Percentiles rank a stretch among this genome's conserved stretches.
Evolutionary conservation across 1,139 yeast genomes (phyloP).

Genomic region (Pichia sp.): DNA sequence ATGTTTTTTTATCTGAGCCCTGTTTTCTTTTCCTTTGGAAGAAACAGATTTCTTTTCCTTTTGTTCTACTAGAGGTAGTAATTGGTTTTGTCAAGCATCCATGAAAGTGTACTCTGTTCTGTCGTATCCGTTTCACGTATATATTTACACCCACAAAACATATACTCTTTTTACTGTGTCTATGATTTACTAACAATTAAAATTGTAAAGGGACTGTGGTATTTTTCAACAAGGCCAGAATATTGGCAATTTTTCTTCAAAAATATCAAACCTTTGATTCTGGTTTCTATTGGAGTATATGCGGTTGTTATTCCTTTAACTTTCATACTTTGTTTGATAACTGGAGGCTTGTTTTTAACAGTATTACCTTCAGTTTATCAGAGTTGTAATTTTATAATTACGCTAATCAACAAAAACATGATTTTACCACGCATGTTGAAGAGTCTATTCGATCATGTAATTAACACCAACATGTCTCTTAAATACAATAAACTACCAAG

Average conservation of each 20-base stretch:
- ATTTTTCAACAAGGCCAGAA: slow-evolving; percentile 20
- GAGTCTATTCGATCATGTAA: slow-evolving; percentile 51
- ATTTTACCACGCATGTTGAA: slow-evolving; percentile 55
- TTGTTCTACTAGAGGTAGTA: too few relatives aligned
- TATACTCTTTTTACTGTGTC: too few relatives aligned
- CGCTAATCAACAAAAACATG: slow-evolving; percentile 42
- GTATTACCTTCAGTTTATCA: slow-evolving; percentile 38
- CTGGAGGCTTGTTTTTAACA: slow-evolving; percentile 41
- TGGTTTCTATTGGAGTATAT: slow-evolving; percentile 41
- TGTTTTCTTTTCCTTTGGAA: too few relatives aligned
- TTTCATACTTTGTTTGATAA: slow-evolving; percentile 50
- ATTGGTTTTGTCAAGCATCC: too few relatives aligned
- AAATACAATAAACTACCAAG: slow-evolving; percentile 20
- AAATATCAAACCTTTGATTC: slow-evolving; percentile 43
- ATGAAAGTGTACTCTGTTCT: neutral
- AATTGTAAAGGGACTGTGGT: slow-evolving; percentile 23
- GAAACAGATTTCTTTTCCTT: too few relatives aligned
- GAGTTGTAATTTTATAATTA: slow-evolving; percentile 45
- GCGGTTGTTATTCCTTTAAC: slow-evolving; percentile 39
- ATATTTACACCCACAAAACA: too few relatives aligned
- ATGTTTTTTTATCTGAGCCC: too few relatives aligned
- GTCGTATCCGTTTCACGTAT: slow-evolving; percentile 8
- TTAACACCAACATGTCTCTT: slow-evolving; percentile 36
- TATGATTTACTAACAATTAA: neutral
- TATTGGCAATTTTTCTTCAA: slow-evolving; percentile 24